These are phyloP conservation scores for Neonectria faginata DNA, from an alignment of 2,329 filamentous ascomycete genomes.

Conservation along the genomic window DNA sequence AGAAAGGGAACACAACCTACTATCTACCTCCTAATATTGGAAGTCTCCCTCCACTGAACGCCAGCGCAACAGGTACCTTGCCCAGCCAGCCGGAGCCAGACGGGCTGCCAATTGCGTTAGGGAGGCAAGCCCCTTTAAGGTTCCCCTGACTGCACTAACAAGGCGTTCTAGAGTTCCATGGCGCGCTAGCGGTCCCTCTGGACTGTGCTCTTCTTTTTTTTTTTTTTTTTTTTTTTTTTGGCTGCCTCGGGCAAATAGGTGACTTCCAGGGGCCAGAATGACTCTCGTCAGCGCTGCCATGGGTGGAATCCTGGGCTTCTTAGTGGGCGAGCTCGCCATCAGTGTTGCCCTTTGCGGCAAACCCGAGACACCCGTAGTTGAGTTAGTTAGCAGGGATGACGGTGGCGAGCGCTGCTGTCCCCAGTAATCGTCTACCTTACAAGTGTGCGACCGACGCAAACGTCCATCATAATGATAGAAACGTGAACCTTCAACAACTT, in stretches of 20 bases:
- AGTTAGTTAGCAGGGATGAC: not conserved
- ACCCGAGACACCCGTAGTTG: constrained; percentile 15
- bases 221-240: not conserved
- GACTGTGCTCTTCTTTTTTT: not conserved
- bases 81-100: not conserved
- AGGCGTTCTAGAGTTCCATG: not conserved
- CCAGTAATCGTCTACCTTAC: constrained; percentile 4
- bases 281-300: not conserved
- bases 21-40: too few species aligned
- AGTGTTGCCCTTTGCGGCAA: constrained; percentile 16
- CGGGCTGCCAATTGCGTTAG: not conserved
- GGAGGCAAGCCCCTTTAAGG: constrained; percentile 17
- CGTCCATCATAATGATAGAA: not conserved
- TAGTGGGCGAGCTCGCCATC: not conserved
- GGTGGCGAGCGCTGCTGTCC: constrained; percentile 10
- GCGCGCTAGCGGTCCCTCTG: constrained; percentile 10
- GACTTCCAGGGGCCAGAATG: not conserved
- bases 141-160: constrained; percentile 18
- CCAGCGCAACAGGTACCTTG: constrained; percentile 7
- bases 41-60: constrained; percentile 2
- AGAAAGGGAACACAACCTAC: too few species aligned
- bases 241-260: not conserved
- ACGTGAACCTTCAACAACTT: constrained; percentile 11
- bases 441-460: constrained; percentile 3
- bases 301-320: not conserved